Base-by-base conservation (phyloP, 169 alveolate species). In the Eimeria praecox region DNA sequence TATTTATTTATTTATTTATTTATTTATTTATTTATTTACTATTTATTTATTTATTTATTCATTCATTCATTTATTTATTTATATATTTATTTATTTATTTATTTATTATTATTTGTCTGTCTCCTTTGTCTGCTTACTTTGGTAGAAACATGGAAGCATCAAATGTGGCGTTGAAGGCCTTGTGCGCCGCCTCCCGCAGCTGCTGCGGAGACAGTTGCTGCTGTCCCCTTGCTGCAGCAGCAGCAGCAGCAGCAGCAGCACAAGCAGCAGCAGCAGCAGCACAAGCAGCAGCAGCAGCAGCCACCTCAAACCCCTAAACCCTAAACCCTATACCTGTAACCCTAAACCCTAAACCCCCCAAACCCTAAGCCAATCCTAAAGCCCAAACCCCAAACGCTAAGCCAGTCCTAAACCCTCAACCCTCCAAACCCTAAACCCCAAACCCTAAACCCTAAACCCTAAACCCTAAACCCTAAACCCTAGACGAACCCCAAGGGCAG, bases 401-500 rank as follows among this genome's bases (percentile, higher is more conserved):
- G 5, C 56, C 56, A 49, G 5, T 12, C 56, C 56, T 49, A 49
- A 49, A 52, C 59, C 59, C 59, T 14, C 14, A 14, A 52, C 59
- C 14, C 59, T 52, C 66, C 27, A 73, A 73, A 35, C 83, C 83
- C 42, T 35, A 73, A 73, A 27, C 83, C 49, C 83, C 24, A 73
- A 42, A 35, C 46, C 66, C 27, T 56, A 56, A 56, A 56, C 66
- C 66, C 66, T 56, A 56, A 20, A 56, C n/a, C 66, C 66, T 56
- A 56, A 56, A 56, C 66, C 66, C 27, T 16, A 56, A 20, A 56
- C 66, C 66, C 66, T 56, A 56, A 56, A 56, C 66, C 66, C 66
- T 20, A 8, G 66, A 56, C 66, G 66, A 56, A 91, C 95, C 95
- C 95, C 95, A 92, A 59, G 95, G 95, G 91, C 95, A 92, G 59